These are phyloP conservation scores for Ganoderma sinense DNA, from an alignment of 1,284 basidiomycete genomes.

Conservation along the genomic window DNA sequence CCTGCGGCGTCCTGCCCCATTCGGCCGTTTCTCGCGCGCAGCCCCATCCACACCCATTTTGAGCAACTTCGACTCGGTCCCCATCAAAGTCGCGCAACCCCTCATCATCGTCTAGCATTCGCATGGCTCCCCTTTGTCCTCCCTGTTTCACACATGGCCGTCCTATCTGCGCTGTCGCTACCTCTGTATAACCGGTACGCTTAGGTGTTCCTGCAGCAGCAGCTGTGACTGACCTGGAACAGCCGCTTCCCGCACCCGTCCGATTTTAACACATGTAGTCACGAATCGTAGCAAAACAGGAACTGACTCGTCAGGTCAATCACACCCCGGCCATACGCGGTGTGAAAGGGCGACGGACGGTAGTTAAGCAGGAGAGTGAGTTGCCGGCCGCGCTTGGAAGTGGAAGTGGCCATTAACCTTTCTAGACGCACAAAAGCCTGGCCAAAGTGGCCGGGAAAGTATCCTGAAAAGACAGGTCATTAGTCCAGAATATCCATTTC, in stretches of 20 bases:
- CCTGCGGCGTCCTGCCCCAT: no score
- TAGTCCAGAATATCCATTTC: slow-evolving; percentile 11
- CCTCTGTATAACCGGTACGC: slow-evolving; percentile 7
- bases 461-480: slow-evolving; percentile 7
- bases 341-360: not conserved
- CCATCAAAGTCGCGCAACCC: slow-evolving; percentile 2
- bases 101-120: not conserved
- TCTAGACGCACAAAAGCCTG: slow-evolving; percentile 22
- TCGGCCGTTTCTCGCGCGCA: not conserved
- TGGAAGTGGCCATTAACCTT: slow-evolving; percentile 15
- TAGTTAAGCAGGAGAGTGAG: slow-evolving; percentile 7
- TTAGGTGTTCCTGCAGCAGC: not conserved
- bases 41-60: not conserved
- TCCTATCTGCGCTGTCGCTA: slow-evolving; percentile 2
- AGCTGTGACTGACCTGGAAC: not conserved
- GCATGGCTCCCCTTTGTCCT: not conserved
- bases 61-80: slow-evolving; percentile 2
- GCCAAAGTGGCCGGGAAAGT: not conserved
- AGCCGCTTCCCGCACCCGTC: not conserved
- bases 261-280: not conserved
- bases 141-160: not conserved
- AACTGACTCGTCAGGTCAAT: slow-evolving; percentile 1
- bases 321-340: not conserved
- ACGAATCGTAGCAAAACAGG: not conserved
- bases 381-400: slow-evolving; percentile 14